phyloP scores from a whole-genome alignment of 1,284 basidiomycete species.

The Leccinum pachyderme region DNA sequence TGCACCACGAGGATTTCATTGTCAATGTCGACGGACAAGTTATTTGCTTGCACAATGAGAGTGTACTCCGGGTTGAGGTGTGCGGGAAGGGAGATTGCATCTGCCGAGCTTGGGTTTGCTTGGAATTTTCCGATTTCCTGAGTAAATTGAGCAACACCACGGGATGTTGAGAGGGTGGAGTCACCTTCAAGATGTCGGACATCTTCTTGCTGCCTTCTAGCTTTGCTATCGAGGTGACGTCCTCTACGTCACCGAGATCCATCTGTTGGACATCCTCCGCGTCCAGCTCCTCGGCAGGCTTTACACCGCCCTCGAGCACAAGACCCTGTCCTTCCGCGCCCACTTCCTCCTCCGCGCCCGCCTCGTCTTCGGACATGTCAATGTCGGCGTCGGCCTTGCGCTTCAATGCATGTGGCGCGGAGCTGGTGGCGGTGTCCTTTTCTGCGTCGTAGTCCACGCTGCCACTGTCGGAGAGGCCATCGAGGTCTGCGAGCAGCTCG shows the following conservation, averaged over 20 bases:
- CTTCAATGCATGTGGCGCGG: conserved; percentile 49
- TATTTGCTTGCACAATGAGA: conserved; percentile 96
- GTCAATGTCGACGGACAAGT: conserved; percentile 96
- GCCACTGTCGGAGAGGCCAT: conserved; percentile 68
- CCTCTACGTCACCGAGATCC: conserved; percentile 81
- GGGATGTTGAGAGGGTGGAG: conserved; percentile 16
- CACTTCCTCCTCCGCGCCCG: conserved; percentile 40
- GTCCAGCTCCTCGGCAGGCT: conserved; percentile 92
- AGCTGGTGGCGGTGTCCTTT: conserved; percentile 32
- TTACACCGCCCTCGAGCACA: conserved; percentile 87
- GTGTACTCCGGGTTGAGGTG: conserved; percentile 96
- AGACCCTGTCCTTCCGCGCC: conserved; percentile 46
- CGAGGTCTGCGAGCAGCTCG: conserved; percentile 86
- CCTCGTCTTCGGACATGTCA: conserved; percentile 51
- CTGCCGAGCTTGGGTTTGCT: conserved; percentile 70
- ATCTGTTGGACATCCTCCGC: conserved; percentile 90
- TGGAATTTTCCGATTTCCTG: conserved; percentile 90
- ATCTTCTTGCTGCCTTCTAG: conserved; percentile 85
- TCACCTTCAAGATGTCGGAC: conserved; percentile 79
- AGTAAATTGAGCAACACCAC: background rate
- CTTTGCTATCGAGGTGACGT: conserved; percentile 85
- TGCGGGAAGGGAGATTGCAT: conserved; percentile 75
- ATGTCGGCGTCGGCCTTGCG: conserved; percentile 57
- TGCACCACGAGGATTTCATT: conserved; percentile 97
- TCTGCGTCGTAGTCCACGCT: conserved; percentile 54